Evolutionary conservation across 148 eudicot genomes (phyloP).

Genomic region (Vaccinium corymbosum): DNA sequence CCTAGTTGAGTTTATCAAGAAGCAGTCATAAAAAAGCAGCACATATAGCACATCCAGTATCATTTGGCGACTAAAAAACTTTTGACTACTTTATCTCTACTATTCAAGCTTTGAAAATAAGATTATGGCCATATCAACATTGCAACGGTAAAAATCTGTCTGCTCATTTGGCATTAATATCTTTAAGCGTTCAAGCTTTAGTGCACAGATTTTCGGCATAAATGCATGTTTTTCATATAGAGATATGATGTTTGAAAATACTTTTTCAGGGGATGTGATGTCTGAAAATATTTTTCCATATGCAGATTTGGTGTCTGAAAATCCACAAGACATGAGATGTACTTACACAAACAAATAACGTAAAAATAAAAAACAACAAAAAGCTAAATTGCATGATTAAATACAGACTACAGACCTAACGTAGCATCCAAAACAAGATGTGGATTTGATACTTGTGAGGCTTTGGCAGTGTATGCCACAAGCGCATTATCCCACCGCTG

Average conservation of each 20-base stretch:
- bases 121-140: neutral
- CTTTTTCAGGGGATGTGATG: too few relatives aligned
- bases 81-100: neutral
- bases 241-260: neutral
- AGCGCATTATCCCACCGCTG: constrained; percentile 99
- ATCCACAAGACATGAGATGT: neutral
- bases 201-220: neutral
- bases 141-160: neutral
- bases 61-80: neutral
- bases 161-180: neutral
- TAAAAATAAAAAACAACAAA: neutral
- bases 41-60: neutral
- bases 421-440: constrained; percentile 87
- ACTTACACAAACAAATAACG: neutral
- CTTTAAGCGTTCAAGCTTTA: neutral
- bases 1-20: neutral
- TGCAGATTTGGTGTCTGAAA: neutral
- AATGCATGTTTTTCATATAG: neutral
- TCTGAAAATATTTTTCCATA: too few relatives aligned
- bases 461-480: constrained; percentile 80
- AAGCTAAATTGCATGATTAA: neutral
- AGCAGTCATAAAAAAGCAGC: neutral
- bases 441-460: constrained; percentile 56
- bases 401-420: constrained; percentile 71
- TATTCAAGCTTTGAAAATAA: neutral